Base-by-base conservation (phyloP, 2,329 filamentous ascomycete genomes). In the Colletotrichum sp. region DNA sequence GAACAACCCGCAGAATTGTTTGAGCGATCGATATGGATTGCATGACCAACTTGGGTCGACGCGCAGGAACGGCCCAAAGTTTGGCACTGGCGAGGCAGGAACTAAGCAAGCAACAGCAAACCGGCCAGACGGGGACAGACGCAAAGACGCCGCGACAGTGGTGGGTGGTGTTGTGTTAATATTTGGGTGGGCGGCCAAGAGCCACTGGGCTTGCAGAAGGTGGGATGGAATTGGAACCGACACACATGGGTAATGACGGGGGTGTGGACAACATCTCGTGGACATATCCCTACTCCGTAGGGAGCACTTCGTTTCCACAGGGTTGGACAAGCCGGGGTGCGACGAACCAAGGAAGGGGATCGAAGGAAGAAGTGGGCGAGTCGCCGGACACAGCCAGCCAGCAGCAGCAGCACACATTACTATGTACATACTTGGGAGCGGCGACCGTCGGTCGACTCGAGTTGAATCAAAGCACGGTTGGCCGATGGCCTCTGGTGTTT, bases 161-260 rank as follows among this genome's bases (percentile, higher is more conserved):
- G 57, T 12, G 16, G 57, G 16, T 18, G 57, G 28, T 28, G 57
- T 30, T 30, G 26, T 68, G 70, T 68, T 75, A 71, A 75, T 75
- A 73, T 73, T 75, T 57, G 73, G 73, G 73, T 68, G 73, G 69
- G 57, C 48, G 70, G 64, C 69, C 63, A 75, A 75, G 70, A 57
- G 57, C 64, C 43, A 64, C 69, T 28, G 61, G 57, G 43, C 59
- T 68, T 43, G 69, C 73, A 75, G 73, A 60, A 73, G 69, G 73
- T 72, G 64, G 70, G 73, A 75, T 73, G 70, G 57, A 73, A 73
- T 73, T 75, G 73, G 73, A 68, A 68, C 70, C 73, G 69, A 73
- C 57, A 60, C 63, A 68, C 73, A 75, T 68, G 70, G 73, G 57
- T 75, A 34, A 57, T 64, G 73, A 75, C 73, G 70, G 73, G 73